These are phyloP conservation scores for Yamadazyma kitorensis DNA, from an alignment of 805 yeast species.

Conservation along the genomic window DNA sequence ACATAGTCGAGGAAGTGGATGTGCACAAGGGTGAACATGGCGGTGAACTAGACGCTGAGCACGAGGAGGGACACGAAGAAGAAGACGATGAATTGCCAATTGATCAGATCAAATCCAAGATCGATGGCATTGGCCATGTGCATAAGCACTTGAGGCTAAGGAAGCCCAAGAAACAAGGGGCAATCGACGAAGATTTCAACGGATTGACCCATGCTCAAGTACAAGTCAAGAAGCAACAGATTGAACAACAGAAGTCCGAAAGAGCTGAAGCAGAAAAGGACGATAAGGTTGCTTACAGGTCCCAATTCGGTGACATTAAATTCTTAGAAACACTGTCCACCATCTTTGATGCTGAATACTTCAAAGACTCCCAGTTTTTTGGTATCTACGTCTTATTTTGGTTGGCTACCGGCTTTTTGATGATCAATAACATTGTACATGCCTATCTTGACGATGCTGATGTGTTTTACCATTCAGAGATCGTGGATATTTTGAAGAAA, in stretches of 20 bases:
- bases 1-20: constrained; percentile 2
- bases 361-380: constrained; percentile 52
- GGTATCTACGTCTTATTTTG: constrained; percentile 84
- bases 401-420: constrained; percentile 59
- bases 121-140: constrained; percentile 9
- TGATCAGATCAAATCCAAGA: constrained; percentile 8
- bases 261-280: constrained; percentile 9
- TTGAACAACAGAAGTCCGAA: constrained; percentile 11
- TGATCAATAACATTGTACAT: constrained; percentile 52
- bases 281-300: constrained; percentile 28
- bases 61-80: neutral
- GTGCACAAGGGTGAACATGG: neutral
- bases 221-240: constrained; percentile 3
- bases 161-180: constrained; percentile 1
- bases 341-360: constrained; percentile 52
- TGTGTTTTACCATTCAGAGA: constrained; percentile 46
- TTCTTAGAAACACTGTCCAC: constrained; percentile 39
- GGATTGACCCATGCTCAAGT: no score
- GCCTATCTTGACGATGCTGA: constrained; percentile 48
- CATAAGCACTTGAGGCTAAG: constrained; percentile 7
- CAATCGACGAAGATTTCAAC: no score
- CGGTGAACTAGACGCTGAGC: neutral
- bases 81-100: constrained; percentile 1
- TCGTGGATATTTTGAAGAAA: constrained; percentile 54
- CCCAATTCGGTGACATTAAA: constrained; percentile 54